Percentiles rank a stretch among this genome's conserved stretches.
Conservation (phyloP, 2,329 filamentous ascomycete species). For the Lachnellula hyalina region DNA sequence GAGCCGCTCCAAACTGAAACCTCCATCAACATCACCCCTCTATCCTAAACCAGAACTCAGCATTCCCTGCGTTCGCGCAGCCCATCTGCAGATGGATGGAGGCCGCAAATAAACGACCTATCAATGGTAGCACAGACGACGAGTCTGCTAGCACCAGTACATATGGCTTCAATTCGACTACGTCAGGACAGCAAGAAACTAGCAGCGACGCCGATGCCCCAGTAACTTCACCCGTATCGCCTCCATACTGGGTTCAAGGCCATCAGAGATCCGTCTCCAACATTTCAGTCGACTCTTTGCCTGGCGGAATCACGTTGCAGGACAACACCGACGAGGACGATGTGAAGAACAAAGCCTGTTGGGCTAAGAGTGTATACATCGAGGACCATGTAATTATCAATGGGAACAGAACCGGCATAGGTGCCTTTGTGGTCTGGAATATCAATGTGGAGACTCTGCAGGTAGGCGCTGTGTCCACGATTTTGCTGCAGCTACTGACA, state of each 20-base stretch:
- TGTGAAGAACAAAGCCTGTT: slow-evolving; percentile 52
- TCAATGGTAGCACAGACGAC: slow-evolving; percentile 12
- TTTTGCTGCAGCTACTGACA: slow-evolving; percentile 7
- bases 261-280: slow-evolving; percentile 35
- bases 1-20: neutral
- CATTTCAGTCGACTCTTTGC: slow-evolving; percentile 43
- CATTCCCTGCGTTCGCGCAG: slow-evolving; percentile 11
- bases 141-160: slow-evolving; percentile 5
- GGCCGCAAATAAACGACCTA: slow-evolving; percentile 11
- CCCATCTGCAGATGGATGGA: slow-evolving; percentile 28
- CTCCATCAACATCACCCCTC: slow-evolving; percentile 10
- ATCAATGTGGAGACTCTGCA: slow-evolving; percentile 81
- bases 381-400: slow-evolving; percentile 50
- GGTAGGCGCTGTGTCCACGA: slow-evolving; percentile 44
- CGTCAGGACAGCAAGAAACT: slow-evolving; percentile 4
- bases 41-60: neutral
- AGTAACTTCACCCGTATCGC: slow-evolving; percentile 26
- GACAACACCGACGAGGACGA: slow-evolving; percentile 50
- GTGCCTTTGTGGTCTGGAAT: slow-evolving; percentile 96
- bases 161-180: neutral
- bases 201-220: slow-evolving; percentile 19
- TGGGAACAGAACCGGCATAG: slow-evolving; percentile 36
- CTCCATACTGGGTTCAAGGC: slow-evolving; percentile 37
- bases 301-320: slow-evolving; percentile 54
- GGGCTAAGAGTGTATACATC: slow-evolving; percentile 59